Evolutionary conservation across 495 filamentous ascomycete genomes (phyloP).

Genomic region (Penicillium odoratum): DNA sequence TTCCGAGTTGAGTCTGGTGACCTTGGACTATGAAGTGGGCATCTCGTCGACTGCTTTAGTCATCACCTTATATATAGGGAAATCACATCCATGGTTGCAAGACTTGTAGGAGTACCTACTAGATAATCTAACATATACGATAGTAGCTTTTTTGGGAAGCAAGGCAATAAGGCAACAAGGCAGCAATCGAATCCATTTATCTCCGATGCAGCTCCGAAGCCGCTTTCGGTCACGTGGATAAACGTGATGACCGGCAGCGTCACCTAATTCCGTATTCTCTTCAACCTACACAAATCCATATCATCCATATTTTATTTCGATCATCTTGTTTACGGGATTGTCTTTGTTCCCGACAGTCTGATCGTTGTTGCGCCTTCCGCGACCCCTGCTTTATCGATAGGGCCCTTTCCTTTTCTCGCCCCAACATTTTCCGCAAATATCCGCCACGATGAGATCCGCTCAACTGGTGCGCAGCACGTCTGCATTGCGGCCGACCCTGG

Average conservation of each 20-base stretch:
- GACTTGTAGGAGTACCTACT: no score
- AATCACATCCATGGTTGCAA: no score
- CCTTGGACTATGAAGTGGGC: no score
- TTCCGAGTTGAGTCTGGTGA: no score
- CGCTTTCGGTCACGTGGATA: constrained; percentile 32
- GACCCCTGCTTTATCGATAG: constrained; percentile 28
- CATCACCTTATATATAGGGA: no score
- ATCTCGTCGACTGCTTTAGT: no score
- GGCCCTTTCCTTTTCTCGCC: constrained; percentile 27
- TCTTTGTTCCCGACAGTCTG: neutral
- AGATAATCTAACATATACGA: no score
- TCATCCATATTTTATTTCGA: constrained; percentile 3
- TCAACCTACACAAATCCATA: constrained; percentile 3
- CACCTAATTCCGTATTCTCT: constrained; percentile 20
- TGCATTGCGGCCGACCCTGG: constrained; percentile 35
- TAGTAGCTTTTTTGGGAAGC: neutral
- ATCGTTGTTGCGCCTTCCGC: constrained; percentile 27
- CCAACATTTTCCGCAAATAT: constrained; percentile 42
- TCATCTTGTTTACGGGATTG: constrained; percentile 9
- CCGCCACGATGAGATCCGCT: constrained; percentile 46
- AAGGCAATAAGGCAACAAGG: neutral
- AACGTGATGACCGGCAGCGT: constrained; percentile 28
- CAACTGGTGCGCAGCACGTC: constrained; percentile 42
- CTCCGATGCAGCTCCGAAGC: constrained; percentile 26
- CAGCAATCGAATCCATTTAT: neutral